A percentile compares a stretch with the other conserved stretches of the same genome.
These are phyloP conservation scores for Ascomycota sp. DNA, from an alignment of 2,329 filamentous ascomycete species.

Conservation along the genomic window DNA sequence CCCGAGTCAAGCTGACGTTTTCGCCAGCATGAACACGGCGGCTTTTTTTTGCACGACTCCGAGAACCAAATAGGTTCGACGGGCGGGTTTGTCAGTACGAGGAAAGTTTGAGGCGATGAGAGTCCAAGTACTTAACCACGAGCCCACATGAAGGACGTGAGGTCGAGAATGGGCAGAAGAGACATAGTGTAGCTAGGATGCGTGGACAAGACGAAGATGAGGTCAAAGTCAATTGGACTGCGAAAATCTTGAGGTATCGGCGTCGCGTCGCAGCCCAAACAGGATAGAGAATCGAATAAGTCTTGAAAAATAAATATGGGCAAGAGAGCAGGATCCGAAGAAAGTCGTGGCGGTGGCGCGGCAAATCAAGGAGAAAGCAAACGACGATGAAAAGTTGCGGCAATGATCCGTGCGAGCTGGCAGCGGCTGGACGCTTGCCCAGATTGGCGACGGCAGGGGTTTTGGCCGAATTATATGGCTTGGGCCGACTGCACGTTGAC, in stretches of 20 bases:
- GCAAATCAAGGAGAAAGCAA: not conserved
- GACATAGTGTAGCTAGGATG: slow-evolving; percentile 5
- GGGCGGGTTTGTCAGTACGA: not conserved
- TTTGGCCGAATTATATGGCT: not conserved
- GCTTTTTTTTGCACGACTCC: too few relatives aligned
- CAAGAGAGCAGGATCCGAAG: too few relatives aligned
- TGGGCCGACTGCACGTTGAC: not conserved
- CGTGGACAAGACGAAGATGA: not conserved
- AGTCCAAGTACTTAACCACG: slow-evolving; percentile 4
- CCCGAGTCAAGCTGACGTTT: too few relatives aligned
- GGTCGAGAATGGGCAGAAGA: slow-evolving; percentile 3
- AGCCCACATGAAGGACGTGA: slow-evolving; percentile 8
- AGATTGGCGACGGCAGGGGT: not conserved
- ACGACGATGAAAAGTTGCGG: not conserved
- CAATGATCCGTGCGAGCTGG: not conserved
- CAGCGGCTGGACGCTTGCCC: not conserved
- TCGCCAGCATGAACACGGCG: too few relatives aligned
- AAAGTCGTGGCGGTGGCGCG: too few relatives aligned
- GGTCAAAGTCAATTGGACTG: not conserved
- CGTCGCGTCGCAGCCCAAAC: too few relatives aligned
- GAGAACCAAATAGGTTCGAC: not conserved
- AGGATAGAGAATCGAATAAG: too few relatives aligned
- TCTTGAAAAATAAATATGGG: too few relatives aligned
- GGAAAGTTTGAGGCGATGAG: not conserved
- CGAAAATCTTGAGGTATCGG: not conserved